Evolutionary conservation across 306 rosid species (phyloP).

Genomic region (Nissolia schottii): DNA sequence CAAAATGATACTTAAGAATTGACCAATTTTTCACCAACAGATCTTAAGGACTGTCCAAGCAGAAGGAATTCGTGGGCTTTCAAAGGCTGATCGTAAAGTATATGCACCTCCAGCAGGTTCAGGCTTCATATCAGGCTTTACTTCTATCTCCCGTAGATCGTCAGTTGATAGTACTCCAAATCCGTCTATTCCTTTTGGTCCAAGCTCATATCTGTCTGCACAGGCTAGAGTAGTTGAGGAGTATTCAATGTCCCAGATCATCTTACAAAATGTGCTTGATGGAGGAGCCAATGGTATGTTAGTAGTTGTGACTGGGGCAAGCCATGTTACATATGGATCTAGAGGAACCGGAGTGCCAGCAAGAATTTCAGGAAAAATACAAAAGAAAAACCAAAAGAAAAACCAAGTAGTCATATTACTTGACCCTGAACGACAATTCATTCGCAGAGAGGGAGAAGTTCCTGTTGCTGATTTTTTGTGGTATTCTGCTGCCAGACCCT

Average conservation of each 20-base stretch:
- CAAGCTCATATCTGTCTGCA: conserved; percentile 83
- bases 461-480: conserved; percentile 93
- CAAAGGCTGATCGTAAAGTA: conserved; percentile 67
- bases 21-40: conserved; percentile 37
- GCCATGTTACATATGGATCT: conserved; percentile 81
- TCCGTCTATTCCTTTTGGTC: conserved; percentile 72
- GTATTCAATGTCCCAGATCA: conserved; percentile 70
- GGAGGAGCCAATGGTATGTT: conserved; percentile 70
- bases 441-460: conserved; percentile 90
- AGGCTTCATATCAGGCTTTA: conserved; percentile 81
- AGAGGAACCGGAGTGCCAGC: conserved; percentile 94
- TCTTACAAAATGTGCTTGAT: conserved; percentile 56
- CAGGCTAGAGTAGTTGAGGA: conserved; percentile 93
- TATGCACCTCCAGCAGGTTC: conserved; percentile 97
- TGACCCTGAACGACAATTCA: conserved; percentile 90
- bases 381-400: conserved; percentile 92
- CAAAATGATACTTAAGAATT: conserved; percentile 11
- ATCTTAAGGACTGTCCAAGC: conserved; percentile 86
- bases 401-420: conserved; percentile 84
- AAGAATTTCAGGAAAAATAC: conserved; percentile 78
- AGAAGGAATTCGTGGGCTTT: conserved; percentile 82
- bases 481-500: conserved; percentile 96
- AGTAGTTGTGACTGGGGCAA: conserved; percentile 87
- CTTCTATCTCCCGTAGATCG: conserved; percentile 56
- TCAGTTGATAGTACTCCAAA: conserved; percentile 49